Evolutionary conservation across 1,284 basidiomycete species (phyloP), one percentile per base, ranked within the genome.

Genomic region (Sanghuangporus baumii): DNA sequence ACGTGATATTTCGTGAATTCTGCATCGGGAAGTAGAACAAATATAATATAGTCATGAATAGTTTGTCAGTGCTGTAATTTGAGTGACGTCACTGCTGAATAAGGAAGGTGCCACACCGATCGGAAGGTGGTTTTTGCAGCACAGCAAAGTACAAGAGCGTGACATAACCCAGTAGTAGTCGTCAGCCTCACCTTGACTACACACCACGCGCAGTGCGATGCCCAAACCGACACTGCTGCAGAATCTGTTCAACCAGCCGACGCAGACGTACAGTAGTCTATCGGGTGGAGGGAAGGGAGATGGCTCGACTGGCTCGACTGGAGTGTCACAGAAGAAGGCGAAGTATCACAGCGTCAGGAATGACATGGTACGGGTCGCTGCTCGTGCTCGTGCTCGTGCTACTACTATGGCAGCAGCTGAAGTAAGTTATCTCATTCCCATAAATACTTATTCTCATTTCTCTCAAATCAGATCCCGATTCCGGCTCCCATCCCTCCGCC

Each of bases 11-110:
- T 71, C 78, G 81, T 38, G 88, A 90, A 60, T 94, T 94, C 72
- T 94, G 92, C 71, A 92, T 94, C 62, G 93, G 93, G 37, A 93
- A 93, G 75, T 92, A 71, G n/a, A n/a, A n/a, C n/a, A n/a, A 64
- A 26, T 51, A 23, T n/a, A 54, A 14, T 16, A 54, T 26, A 26
- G 18, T 7, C 16, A 54, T 54, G 18, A n/a, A 54, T 34, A 36
- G 12, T 54, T 26, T 34, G n/a, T n/a, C n/a, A n/a, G n/a, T n/a
- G n/a, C n/a, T 9, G 11, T 26, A 31, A 23, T 16, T 3, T 16
- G 9, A 23, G 8, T 37, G n/a, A 57, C 55, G 55, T 57, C 55
- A 57, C 3, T 34, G 34, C 55, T 23, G 31, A 47, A 31, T 23
- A 36, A 23, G 43, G 51, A 54, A 58, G 26, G 23, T 20, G 41